A percentile compares a stretch with the other conserved stretches of the same genome.
phyloP scores from a whole-genome alignment of 805 yeast genomes.

The Ogataea wickerhamii region DNA sequence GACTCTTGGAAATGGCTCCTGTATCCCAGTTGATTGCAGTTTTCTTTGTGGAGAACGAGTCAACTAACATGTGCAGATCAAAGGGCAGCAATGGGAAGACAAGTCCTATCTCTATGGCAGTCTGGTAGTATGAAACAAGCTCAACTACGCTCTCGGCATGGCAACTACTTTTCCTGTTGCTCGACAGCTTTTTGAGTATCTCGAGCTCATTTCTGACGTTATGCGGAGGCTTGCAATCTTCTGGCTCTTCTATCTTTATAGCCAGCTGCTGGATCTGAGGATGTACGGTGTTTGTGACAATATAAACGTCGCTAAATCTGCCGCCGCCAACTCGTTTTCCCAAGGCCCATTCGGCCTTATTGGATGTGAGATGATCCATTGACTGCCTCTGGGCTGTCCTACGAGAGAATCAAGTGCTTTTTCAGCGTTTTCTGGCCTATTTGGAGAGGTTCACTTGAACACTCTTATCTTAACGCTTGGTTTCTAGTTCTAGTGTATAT shows the following conservation, averaged over 20 bases:
- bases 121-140: conserved; percentile 14
- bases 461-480: too few relatives aligned
- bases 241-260: conserved; percentile 46
- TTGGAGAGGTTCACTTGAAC: too few relatives aligned
- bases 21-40: conserved; percentile 15
- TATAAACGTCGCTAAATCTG: conserved; percentile 40
- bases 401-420: too few relatives aligned
- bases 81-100: conserved; percentile 39
- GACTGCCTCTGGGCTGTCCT: too few relatives aligned
- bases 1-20: conserved; percentile 13
- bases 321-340: conserved; percentile 38
- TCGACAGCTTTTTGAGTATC: conserved; percentile 29
- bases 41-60: conserved; percentile 32
- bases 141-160: conserved; percentile 13
- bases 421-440: too few relatives aligned
- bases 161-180: neutral
- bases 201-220: conserved; percentile 43
- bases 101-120: conserved; percentile 36
- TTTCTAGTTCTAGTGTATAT: too few relatives aligned
- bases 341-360: conserved; percentile 16
- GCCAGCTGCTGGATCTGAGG: conserved; percentile 27
- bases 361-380: too few relatives aligned
- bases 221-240: conserved; percentile 54
- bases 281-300: conserved; percentile 1
- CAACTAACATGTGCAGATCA: conserved; percentile 36